Percentiles rank a stretch among this genome's conserved stretches.
These are phyloP conservation scores for Penicillium sp. DNA, from an alignment of 2,329 filamentous ascomycete species.

Conservation along the genomic window DNA sequence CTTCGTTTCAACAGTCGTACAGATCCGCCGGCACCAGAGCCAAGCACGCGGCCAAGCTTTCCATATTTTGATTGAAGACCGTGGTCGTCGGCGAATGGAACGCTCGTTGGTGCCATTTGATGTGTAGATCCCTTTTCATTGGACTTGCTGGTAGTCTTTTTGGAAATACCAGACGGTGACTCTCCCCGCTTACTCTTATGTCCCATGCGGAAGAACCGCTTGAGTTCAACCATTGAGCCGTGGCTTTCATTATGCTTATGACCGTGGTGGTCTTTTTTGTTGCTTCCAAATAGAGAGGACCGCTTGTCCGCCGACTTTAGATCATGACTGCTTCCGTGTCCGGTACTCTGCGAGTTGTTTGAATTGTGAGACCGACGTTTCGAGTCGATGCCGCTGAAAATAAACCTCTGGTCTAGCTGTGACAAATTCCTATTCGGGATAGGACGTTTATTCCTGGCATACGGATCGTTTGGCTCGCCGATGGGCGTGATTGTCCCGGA, in stretches of 20 bases:
- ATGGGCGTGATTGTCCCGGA: slow-evolving; percentile 74
- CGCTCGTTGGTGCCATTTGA: slow-evolving; percentile 48
- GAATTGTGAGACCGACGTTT: slow-evolving; percentile 56
- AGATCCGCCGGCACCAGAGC: slow-evolving; percentile 89
- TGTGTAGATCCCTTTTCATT: slow-evolving; percentile 51
- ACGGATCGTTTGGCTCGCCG: slow-evolving; percentile 79
- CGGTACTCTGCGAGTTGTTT: slow-evolving; percentile 1
- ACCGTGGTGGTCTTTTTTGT: slow-evolving; percentile 45
- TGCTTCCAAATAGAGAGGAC: slow-evolving; percentile 50
- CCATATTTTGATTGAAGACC: slow-evolving; percentile 88
- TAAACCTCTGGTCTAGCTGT: slow-evolving; percentile 74
- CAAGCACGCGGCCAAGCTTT: slow-evolving; percentile 89
- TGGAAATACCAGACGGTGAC: slow-evolving; percentile 60
- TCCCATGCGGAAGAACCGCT: slow-evolving; percentile 85
- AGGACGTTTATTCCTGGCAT: slow-evolving; percentile 74
- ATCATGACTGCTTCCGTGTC: background rate
- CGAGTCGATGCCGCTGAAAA: slow-evolving; percentile 74
- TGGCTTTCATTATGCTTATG: slow-evolving; percentile 46
- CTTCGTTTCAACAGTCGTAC: slow-evolving; percentile 91
- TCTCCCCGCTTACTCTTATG: slow-evolving; percentile 60
- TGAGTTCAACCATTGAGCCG: slow-evolving; percentile 89
- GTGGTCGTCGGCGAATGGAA: slow-evolving; percentile 93
- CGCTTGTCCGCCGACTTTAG: slow-evolving; percentile 41
- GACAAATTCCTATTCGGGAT: slow-evolving; percentile 63
- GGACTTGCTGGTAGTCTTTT: slow-evolving; percentile 51